Percentiles rank a stretch among this genome's conserved stretches.
These are phyloP conservation scores for Vitellaria paradoxa DNA, from an alignment of 179 eudicot species.

Conservation along the genomic window DNA sequence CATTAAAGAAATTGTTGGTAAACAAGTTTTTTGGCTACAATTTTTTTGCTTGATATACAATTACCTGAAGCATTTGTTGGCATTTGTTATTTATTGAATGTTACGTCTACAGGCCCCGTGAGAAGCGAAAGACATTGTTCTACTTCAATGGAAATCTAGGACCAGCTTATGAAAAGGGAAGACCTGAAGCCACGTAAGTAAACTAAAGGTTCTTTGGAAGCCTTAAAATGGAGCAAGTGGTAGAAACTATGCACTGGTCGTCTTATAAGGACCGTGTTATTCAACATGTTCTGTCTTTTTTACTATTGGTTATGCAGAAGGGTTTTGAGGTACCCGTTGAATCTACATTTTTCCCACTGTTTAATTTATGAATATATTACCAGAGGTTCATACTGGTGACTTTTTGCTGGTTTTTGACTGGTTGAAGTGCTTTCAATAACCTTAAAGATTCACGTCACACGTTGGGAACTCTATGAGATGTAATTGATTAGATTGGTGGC, in stretches of 20 bases:
- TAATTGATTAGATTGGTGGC: constrained; percentile 12
- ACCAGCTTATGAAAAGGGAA: constrained; percentile 76
- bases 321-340: not conserved
- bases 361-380: not conserved
- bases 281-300: not conserved
- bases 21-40: too few species aligned
- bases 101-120: constrained; percentile 63
- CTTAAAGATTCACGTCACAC: constrained; percentile 1
- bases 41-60: not conserved
- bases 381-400: not conserved
- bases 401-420: not conserved
- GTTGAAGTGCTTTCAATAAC: not conserved
- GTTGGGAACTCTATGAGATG: not conserved
- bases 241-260: too few species aligned
- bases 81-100: not conserved
- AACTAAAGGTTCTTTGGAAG: constrained; percentile 5
- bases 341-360: not conserved
- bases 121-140: constrained; percentile 63
- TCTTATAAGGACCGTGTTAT: not conserved
- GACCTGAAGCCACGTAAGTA: constrained; percentile 88
- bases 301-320: not conserved
- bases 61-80: not conserved
- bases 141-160: constrained; percentile 98
- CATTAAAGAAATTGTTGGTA: not conserved
- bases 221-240: too few species aligned